Conservation (phyloP, 371 early-diverging fungal genomes). For the Lichtheimia ramosa region DNA sequence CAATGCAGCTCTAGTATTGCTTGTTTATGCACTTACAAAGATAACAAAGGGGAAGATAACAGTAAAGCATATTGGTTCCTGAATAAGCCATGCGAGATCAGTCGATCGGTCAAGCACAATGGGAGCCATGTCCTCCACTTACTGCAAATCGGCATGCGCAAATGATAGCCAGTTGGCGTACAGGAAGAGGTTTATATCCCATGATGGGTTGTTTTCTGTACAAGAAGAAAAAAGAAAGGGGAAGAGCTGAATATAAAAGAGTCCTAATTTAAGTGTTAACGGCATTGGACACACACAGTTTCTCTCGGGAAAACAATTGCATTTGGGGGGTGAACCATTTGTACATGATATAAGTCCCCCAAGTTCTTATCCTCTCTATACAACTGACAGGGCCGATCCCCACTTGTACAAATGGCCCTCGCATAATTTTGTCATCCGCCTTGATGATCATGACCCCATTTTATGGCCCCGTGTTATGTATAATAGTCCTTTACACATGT, state of each 20-base stretch:
- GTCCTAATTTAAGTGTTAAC: neutral
- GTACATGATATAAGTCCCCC: no score
- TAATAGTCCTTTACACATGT: no score
- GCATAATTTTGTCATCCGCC: no score
- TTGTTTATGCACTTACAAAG: constrained; percentile 13
- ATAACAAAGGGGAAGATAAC: constrained; percentile 63
- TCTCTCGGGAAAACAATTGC: no score
- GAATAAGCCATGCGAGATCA: constrained; percentile 19
- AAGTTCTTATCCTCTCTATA: no score
- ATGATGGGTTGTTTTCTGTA: neutral
- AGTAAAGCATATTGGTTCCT: constrained; percentile 65
- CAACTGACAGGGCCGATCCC: no score
- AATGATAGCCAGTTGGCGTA: constrained; percentile 54
- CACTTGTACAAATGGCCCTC: no score
- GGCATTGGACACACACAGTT: neutral
- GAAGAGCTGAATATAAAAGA: neutral
- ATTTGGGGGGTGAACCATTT: neutral
- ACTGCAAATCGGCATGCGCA: constrained; percentile 52
- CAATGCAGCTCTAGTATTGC: no score
- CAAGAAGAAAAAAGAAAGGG: neutral
- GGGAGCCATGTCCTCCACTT: neutral
- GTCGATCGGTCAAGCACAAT: neutral
- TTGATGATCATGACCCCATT: no score
- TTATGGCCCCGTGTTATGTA: no score
- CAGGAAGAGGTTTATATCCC: constrained; percentile 49